Evolutionary conservation across 805 yeast genomes (phyloP).

Genomic region (Zygotorulaspora florentina): DNA sequence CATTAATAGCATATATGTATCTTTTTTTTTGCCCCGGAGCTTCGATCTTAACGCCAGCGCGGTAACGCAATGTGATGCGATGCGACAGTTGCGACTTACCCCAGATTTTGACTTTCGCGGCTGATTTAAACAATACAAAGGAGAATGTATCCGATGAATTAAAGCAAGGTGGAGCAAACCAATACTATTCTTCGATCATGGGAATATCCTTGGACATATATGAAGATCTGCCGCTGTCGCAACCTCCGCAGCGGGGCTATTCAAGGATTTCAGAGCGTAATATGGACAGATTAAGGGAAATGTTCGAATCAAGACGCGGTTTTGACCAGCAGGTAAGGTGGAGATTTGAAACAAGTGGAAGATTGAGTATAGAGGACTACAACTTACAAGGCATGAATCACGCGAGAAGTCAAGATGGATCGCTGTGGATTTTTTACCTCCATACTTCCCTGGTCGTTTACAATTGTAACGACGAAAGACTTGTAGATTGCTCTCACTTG

Average conservation of each 20-base stretch:
- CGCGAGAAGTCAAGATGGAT: constrained; percentile 5
- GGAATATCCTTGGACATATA: neutral
- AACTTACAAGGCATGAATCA: constrained; percentile 3
- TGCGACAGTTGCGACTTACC: neutral
- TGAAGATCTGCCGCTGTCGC: neutral
- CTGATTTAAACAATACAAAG: neutral
- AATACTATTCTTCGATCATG: neutral
- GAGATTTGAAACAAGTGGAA: constrained; percentile 4
- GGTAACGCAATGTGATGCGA: too few species aligned
- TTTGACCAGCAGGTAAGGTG: neutral
- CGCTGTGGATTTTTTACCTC: constrained; percentile 5
- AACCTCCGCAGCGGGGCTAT: neutral
- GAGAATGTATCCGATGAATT: neutral
- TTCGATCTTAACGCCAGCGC: too few species aligned
- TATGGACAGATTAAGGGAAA: neutral
- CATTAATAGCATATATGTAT: too few species aligned
- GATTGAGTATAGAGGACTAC: neutral
- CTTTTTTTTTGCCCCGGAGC: too few species aligned
- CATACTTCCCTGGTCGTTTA: neutral
- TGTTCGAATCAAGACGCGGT: neutral
- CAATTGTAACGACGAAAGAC: neutral
- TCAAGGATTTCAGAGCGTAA: neutral
- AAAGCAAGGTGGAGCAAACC: neutral
- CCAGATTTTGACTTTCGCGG: neutral
- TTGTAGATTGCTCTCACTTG: neutral